Percentiles rank a stretch among this genome's conserved stretches.
phyloP scores from a whole-genome alignment of 2,329 filamentous ascomycete species.

The Nemania diffusa region DNA sequence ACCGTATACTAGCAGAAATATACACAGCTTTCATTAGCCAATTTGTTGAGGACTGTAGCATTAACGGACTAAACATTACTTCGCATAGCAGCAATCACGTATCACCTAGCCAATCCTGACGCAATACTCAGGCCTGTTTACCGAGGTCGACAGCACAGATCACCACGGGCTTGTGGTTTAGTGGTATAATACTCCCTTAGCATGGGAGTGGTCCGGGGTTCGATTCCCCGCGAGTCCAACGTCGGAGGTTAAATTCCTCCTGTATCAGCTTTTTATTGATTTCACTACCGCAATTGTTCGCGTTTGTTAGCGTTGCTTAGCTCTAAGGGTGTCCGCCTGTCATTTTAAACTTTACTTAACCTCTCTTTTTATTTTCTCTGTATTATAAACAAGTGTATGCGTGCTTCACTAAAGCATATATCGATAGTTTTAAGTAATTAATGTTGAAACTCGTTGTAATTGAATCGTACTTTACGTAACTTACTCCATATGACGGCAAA shows the following conservation, averaged over 20 bases:
- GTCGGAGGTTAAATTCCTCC: slow-evolving; percentile 34
- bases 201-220: slow-evolving; percentile 45
- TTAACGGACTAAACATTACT: neutral
- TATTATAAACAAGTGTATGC: no score
- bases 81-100: neutral
- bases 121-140: neutral
- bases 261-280: neutral
- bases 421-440: no score
- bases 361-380: no score
- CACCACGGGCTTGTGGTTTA: slow-evolving; percentile 40
- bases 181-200: slow-evolving; percentile 45
- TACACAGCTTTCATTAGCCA: no score
- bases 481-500: no score
- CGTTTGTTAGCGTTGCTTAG: neutral
- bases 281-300: no score
- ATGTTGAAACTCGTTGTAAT: no score
- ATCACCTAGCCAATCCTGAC: neutral
- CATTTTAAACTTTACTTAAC: neutral
- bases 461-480: no score
- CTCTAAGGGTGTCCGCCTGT: neutral
- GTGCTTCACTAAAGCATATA: no score
- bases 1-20: neutral
- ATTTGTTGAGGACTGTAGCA: no score
- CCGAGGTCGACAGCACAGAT: neutral
- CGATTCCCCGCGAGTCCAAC: slow-evolving; percentile 45